Conservation (phyloP, 23 red algal genomes). For the Agarophyton chilense region DNA sequence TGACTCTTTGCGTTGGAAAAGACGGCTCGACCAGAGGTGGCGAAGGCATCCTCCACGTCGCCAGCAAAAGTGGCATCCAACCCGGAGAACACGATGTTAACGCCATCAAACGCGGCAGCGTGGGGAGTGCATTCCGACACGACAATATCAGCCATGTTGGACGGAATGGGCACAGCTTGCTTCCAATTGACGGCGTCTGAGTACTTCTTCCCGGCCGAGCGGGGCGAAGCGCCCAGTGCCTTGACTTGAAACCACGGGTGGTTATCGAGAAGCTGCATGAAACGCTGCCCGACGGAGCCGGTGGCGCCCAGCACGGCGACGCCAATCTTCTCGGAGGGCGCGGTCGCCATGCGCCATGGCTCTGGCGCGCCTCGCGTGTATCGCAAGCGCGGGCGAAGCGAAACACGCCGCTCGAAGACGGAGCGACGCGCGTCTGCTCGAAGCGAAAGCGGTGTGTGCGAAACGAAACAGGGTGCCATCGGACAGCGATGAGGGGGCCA, state of each 20-base stretch:
- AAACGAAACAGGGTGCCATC: constrained; percentile 2
- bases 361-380: not conserved
- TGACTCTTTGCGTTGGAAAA: constrained; percentile 99
- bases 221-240: constrained; percentile 89
- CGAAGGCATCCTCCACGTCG: constrained; percentile 92
- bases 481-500: not conserved
- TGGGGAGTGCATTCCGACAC: constrained; percentile 80
- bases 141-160: constrained; percentile 59
- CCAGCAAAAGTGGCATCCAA: constrained; percentile 80
- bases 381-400: not conserved
- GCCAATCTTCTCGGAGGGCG: constrained; percentile 48
- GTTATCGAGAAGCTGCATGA: constrained; percentile 90
- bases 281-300: constrained; percentile 95
- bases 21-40: constrained; percentile 78
- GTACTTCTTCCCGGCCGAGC: constrained; percentile 91
- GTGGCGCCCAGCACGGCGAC: constrained; percentile 93
- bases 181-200: constrained; percentile 85
- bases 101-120: constrained; percentile 62
- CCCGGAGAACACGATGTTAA: constrained; percentile 87
- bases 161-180: constrained; percentile 91
- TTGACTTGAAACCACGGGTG: constrained; percentile 98
- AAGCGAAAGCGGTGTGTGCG: not conserved
- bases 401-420: not conserved
- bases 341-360: not conserved
- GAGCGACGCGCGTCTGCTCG: not conserved